Evolutionary conservation across 2,329 filamentous ascomycete genomes (phyloP), one percentile per base, ranked within the genome.

Genomic region (Colletotrichum nymphaeae): DNA sequence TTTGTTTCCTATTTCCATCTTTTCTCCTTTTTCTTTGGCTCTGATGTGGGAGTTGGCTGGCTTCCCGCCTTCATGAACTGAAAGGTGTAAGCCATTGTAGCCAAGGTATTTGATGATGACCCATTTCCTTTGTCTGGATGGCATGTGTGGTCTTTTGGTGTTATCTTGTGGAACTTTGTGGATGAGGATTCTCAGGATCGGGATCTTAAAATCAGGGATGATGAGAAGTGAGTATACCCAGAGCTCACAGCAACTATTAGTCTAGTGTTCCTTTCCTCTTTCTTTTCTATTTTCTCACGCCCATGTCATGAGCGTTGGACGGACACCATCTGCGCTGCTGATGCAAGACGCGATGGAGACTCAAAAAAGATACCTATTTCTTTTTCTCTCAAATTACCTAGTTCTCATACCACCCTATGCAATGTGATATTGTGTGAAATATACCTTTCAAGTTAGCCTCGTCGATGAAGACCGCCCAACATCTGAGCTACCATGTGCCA

Each of bases 221-320:
- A n/a, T 35, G 46, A 55, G n/a, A 22, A 53, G 46, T 55, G 30
- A 42, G 57, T 37, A 64, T 55, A 64, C 62, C 62, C 62, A 16
- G 46, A 24, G 46, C 46, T 55, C n/a, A 55, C 2, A 14, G 19
- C 14, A 3, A 9, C 16, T n/a, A 9, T 49, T 9, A 49, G 42
- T 49, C 11, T 3, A 49, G 46, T 26, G n/a, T 28, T 9, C 1
- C 28, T 8, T 64, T 37, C 9, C 14, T 4, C 12, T 28, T 42
- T 42, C 1, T 42, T 42, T 9, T 24, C 52, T 35, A 3, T 37
- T 1, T 7, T 42, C 3, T 42, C 37, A 42, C 37, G 16, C n/a
- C 22, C 30, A 37, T 64, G n/a, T 11, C n/a, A 19, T 19, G 28
- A 35, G 55, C 28, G 6, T 19, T 35, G 12, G 8, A 28, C 3